Evolutionary conservation across 495 filamentous ascomycete species (phyloP).

Genomic region (Terfezia boudieri): DNA sequence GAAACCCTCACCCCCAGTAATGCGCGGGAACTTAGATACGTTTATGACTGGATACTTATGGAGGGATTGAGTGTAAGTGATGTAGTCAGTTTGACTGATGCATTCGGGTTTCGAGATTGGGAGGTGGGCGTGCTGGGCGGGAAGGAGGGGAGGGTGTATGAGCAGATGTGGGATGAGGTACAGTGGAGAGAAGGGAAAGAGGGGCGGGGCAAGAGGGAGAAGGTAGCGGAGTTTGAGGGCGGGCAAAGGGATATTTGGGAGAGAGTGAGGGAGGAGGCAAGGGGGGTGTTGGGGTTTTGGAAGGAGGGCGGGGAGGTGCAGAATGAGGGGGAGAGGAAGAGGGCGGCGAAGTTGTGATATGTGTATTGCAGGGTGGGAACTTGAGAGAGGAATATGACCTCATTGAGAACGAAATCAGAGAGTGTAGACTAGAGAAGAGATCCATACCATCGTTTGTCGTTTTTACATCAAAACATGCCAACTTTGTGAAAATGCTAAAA

Average conservation of each 20-base stretch:
- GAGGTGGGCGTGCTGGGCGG: constrained; percentile 9
- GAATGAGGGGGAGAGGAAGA: too few species aligned
- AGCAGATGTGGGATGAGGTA: constrained; percentile 10
- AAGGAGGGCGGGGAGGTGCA: too few species aligned
- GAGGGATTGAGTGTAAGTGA: constrained; percentile 2
- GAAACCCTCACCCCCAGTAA: constrained; percentile 10
- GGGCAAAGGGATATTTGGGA: too few species aligned
- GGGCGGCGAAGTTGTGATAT: too few species aligned
- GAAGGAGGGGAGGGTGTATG: constrained; percentile 11
- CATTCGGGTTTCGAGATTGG: not conserved
- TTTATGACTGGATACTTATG: constrained; percentile 8
- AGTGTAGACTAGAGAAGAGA: constrained; percentile 14
- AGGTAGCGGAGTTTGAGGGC: not conserved
- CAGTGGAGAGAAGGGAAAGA: constrained; percentile 4
- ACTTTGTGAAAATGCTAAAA: too few species aligned
- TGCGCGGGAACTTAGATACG: constrained; percentile 4
- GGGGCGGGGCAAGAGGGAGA: not conserved
- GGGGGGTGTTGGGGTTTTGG: not conserved
- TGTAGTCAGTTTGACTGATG: not conserved
- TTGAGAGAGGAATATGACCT: not conserved
- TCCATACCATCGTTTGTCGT: too few species aligned
- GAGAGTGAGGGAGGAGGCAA: constrained; percentile 1
- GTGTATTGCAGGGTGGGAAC: too few species aligned
- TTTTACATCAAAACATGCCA: too few species aligned
- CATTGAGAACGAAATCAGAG: constrained; percentile 5